Evolutionary conservation across 106 monocot species (phyloP).

Genomic region (Phalaenopsis equestris): DNA sequence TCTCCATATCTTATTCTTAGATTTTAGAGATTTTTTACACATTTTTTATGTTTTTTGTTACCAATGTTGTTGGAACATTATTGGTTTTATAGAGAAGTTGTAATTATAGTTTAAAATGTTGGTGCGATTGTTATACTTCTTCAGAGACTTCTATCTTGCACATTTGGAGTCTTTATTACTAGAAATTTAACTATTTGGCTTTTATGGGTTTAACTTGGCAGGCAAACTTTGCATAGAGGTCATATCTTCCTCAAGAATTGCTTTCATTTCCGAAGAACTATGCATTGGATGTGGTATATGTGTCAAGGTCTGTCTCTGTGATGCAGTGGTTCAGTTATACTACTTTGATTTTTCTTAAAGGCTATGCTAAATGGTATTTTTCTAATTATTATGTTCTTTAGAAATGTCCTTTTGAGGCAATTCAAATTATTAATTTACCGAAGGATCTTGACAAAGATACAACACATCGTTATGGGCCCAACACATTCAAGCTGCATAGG

Average conservation of each 20-base stretch:
- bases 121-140: background rate
- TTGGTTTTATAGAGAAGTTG: background rate
- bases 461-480: slow-evolving; percentile 97
- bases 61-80: background rate
- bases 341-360: background rate
- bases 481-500: slow-evolving; percentile 97
- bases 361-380: background rate
- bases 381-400: slow-evolving; percentile 17
- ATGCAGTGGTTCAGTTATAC: background rate
- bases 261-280: slow-evolving; percentile 95
- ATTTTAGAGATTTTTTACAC: too few relatives aligned
- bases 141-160: background rate
- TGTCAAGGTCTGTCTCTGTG: slow-evolving; percentile 57
- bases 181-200: background rate
- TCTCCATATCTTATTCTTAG: too few relatives aligned
- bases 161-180: background rate
- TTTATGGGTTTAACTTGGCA: slow-evolving; percentile 9
- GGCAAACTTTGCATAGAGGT: slow-evolving; percentile 96
- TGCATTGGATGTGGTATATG: slow-evolving; percentile 99
- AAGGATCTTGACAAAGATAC: slow-evolving; percentile 98
- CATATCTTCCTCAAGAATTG: slow-evolving; percentile 22
- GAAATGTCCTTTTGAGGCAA: slow-evolving; percentile 99
- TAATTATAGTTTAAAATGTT: background rate
- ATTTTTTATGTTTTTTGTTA: too few relatives aligned
- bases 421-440: slow-evolving; percentile 93